Evolutionary conservation across 768 basidiomycete species (phyloP), one percentile per base, ranked within the genome.

Genomic region (Guyanaporus albipodus): DNA sequence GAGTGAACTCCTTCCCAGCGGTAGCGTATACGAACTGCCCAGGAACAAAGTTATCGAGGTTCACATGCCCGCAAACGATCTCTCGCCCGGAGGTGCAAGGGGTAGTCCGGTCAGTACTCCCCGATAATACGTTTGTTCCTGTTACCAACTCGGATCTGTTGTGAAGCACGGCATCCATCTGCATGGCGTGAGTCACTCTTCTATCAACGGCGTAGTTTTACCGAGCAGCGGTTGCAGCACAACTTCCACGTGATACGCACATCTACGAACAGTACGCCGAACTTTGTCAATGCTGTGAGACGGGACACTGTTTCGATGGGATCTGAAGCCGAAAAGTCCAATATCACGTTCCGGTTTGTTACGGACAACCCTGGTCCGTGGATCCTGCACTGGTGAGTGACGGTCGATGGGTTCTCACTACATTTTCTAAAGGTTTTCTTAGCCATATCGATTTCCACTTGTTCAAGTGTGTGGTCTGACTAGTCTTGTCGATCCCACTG

Each of bases 321-420:
- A n/a, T 53, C 52, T 31, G 59, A 62, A 44, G 55, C 49, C 2
- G 55, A 75, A 62, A 48, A 46, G 0, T 62, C 75, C 60, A 64
- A 75, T 56, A 74, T 77, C 23, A 75, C 75, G 4, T 67, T 87
- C 42, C 74, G 83, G 28, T 85, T 82, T 63, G 57, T 67, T 21
- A 82, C 83, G 4, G 76, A 86, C 56, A 86, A 86, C 62, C 73
- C 82, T 4, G 85, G 85, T 10, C 76, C 77, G 4, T 83, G 80
- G 77, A 67, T 76, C 53, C 49, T 76, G 24, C 76, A 76, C 51
- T 76, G 66, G 66, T 62, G 29, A 42, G 57, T 29, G 39, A 8
- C 17, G 8, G 11, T 33, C 35, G 17, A 12, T 11, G 26, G 9
- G 26, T 42, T 22, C 19, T 36, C 5, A 18, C 19, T 33, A 4